Base-by-base conservation (phyloP, 805 yeast species). In the Kodamaea hsintzibuensis region DNA sequence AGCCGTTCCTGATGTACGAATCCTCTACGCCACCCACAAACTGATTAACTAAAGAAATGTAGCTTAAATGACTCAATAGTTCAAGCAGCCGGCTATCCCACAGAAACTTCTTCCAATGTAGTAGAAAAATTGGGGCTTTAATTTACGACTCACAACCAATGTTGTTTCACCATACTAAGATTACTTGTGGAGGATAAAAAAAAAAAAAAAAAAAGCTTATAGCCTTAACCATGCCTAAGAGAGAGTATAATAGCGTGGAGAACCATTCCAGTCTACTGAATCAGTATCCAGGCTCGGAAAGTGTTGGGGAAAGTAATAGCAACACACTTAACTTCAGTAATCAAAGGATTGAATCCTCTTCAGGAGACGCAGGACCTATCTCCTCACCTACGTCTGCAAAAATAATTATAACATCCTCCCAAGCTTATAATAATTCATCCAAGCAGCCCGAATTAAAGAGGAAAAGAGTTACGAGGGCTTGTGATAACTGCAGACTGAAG, bases 401-500 rank as follows among this genome's bases (percentile, higher is more conserved):
- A 17, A 40, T 40, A 40, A 40, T 40, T 16, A 17, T 40, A n/a
- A 40, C 44, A 25, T 40, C 46, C 5, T 25, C 45, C n/a, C 45
- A 27, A 7, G 42, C 16, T 8, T 27, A 25, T 19, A 27, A 30
- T 10, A 48, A 25, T 40, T n/a, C 37, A n/a, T 14, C 45, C 17
- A 39, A 38, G 19, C 38, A 42, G 8, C 38, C 47, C 2, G 52
- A 50, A 18, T 13, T 42, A n/a, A 85, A 85, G 62, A 73, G 89
- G 33, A 74, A 83, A 60, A 71, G 92, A 53, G 92, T 86, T 39
- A 82, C 88, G 1, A 71, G 89, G 52, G 95, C 95, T 2, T 88
- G 95, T 63, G 88, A 84, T 60, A 84, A 81, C 58, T 88, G 95
- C 66, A 78, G 93, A 17, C 81, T 80, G 68, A 87, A 86, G 69